phyloP scores from a whole-genome alignment of 2,329 filamentous ascomycete genomes.

The Botrytis fabae region DNA sequence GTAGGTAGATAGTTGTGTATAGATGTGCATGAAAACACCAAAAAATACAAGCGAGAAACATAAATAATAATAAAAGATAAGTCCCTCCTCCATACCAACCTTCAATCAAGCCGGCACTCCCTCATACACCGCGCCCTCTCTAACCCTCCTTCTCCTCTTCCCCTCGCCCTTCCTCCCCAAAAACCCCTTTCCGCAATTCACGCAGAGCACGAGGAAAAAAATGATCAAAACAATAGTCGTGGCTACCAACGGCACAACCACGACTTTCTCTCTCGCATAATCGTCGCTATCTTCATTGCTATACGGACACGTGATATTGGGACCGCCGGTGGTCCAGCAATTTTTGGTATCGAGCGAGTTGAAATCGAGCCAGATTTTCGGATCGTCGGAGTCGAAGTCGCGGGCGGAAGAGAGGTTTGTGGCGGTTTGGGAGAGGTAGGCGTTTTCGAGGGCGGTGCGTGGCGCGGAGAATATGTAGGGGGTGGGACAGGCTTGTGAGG shows the following conservation, averaged over 20 bases:
- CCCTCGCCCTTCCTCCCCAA: conserved; percentile 65
- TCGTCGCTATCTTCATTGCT: conserved; percentile 41
- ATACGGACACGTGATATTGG: conserved; percentile 61
- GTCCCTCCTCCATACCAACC: too few species aligned
- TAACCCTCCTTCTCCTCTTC: conserved; percentile 51
- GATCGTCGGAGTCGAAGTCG: conserved; percentile 31
- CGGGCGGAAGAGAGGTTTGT: neutral
- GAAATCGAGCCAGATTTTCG: conserved; percentile 57
- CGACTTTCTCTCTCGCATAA: conserved; percentile 47
- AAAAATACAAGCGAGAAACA: neutral
- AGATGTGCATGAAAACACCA: neutral
- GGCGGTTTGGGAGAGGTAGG: conserved; percentile 48
- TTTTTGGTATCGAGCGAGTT: conserved; percentile 56
- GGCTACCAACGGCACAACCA: conserved; percentile 57
- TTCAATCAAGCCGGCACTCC: conserved; percentile 54
- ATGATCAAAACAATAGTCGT: conserved; percentile 62
- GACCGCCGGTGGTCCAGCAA: conserved; percentile 62
- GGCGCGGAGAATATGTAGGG: conserved; percentile 56
- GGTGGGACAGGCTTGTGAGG: conserved; percentile 49
- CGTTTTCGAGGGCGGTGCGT: conserved; percentile 63
- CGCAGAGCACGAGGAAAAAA: neutral
- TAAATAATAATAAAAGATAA: neutral
- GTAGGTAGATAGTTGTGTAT: too few species aligned
- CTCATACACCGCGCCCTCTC: conserved; percentile 59
- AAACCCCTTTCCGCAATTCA: conserved; percentile 48